Conservation (phyloP, 371 early-diverging fungal genomes). For the Entomophthora muscae region DNA sequence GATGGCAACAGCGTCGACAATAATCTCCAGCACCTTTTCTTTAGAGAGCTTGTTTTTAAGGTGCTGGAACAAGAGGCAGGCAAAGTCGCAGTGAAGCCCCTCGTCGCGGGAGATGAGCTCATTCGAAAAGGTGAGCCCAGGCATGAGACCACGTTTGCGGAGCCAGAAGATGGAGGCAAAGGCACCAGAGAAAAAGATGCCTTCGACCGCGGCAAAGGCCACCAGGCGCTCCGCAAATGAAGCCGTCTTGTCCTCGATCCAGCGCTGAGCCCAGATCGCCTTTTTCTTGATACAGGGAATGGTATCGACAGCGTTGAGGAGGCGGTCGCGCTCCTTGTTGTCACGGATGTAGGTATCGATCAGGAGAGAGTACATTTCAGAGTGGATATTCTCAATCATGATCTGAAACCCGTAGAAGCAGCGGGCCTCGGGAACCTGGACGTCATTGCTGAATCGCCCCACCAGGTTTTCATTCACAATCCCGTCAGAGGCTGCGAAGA, state of each 20-base stretch:
- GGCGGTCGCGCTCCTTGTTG: conserved; percentile 57
- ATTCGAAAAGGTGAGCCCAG: conserved; percentile 98
- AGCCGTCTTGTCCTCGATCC: conserved; percentile 77
- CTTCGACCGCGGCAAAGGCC: conserved; percentile 99
- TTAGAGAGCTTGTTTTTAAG: conserved; percentile 59
- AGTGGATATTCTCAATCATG: conserved; percentile 99
- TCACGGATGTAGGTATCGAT: conserved; percentile 98
- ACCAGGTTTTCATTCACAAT: conserved; percentile 99
- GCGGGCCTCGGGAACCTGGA: conserved; percentile 96
- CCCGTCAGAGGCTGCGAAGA: conserved; percentile 99
- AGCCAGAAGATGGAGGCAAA: conserved; percentile 99
- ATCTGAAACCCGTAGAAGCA: conserved; percentile 99
- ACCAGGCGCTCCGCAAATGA: conserved; percentile 92
- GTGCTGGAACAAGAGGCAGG: conserved; percentile 89
- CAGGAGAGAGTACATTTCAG: conserved; percentile 96
- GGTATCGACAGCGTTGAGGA: conserved; percentile 95
- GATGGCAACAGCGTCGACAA: conserved; percentile 86
- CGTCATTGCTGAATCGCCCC: conserved; percentile 92
- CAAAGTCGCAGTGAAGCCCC: conserved; percentile 99
- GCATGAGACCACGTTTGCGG: conserved; percentile 99
- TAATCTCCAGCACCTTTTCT: conserved; percentile 58
- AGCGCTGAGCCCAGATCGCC: conserved; percentile 98
- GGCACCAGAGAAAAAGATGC: conserved; percentile 99
- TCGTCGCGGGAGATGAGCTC: conserved; percentile 99
- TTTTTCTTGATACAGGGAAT: conserved; percentile 95